These are phyloP conservation scores for Auriculariales sp. DNA, from an alignment of 768 basidiomycete genomes.

Conservation along the genomic window DNA sequence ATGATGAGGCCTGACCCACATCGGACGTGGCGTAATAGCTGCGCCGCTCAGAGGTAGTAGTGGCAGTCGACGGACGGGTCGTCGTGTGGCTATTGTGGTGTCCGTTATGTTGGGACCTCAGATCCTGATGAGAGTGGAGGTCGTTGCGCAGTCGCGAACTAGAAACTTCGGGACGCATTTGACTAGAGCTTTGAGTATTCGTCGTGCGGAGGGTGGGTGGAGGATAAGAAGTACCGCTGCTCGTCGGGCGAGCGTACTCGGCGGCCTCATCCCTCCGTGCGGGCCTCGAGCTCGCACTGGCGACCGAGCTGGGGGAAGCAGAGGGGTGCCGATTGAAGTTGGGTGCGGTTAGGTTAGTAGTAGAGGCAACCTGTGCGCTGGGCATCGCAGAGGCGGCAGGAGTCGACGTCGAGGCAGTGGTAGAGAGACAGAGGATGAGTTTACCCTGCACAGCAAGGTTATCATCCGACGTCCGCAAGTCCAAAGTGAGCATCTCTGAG, in stretches of 20 bases:
- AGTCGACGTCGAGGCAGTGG: constrained; percentile 10
- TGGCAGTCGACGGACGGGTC: constrained; percentile 75
- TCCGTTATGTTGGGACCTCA: constrained; percentile 88
- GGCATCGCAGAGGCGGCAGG: constrained; percentile 8
- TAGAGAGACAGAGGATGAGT: constrained; percentile 46
- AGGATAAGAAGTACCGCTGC: too few relatives aligned
- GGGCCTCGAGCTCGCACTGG: not conserved
- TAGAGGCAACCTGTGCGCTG: constrained; percentile 10
- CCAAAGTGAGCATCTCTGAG: constrained; percentile 59
- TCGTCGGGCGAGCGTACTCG: too few relatives aligned
- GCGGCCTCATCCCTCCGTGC: too few relatives aligned
- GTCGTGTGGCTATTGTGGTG: constrained; percentile 97
- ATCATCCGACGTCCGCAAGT: constrained; percentile 59
- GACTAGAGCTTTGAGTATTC: constrained; percentile 13
- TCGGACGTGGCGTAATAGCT: constrained; percentile 71
- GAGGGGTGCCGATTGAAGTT: not conserved
- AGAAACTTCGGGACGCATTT: too few relatives aligned
- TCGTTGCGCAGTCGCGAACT: constrained; percentile 46
- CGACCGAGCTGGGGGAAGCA: not conserved
- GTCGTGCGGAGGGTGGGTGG: constrained; percentile 9
- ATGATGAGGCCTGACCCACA: constrained; percentile 67
- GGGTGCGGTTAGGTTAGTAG: constrained; percentile 4
- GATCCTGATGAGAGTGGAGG: constrained; percentile 92
- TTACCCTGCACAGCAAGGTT: constrained; percentile 72
- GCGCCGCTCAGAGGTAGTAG: constrained; percentile 76